Conservation (phyloP, 768 basidiomycete genomes). For the Suillus placidus region DNA sequence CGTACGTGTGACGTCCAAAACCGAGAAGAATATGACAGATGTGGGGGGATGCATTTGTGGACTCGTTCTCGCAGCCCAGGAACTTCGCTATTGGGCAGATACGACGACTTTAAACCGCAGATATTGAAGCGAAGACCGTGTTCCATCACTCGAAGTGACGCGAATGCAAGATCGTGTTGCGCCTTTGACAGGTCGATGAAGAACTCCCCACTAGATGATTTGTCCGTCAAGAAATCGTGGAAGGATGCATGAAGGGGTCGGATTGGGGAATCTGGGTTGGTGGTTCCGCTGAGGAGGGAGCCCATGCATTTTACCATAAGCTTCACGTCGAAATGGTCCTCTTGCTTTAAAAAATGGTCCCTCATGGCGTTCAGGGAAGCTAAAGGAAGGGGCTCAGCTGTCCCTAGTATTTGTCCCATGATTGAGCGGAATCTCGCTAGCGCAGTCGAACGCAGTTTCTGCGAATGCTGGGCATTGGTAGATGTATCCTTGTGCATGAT, state of each 20-base stretch:
- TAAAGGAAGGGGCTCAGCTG: conserved; percentile 4
- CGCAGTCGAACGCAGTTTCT: neutral
- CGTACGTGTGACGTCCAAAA: conserved; percentile 15
- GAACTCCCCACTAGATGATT: conserved; percentile 16
- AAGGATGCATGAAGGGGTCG: conserved; percentile 32
- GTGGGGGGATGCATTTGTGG: neutral
- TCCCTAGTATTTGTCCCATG: conserved; percentile 5
- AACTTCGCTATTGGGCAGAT: conserved; percentile 30
- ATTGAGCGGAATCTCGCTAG: neutral
- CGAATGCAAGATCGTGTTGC: conserved; percentile 23
- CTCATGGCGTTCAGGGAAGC: conserved; percentile 5
- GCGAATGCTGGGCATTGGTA: neutral
- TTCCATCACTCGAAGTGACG: conserved; percentile 33
- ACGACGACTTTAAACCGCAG: conserved; percentile 34
- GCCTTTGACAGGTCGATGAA: conserved; percentile 13
- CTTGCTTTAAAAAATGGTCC: neutral
- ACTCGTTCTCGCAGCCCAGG: neutral
- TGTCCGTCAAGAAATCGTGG: conserved; percentile 26
- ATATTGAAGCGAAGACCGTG: conserved; percentile 39
- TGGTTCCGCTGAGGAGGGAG: conserved; percentile 12
- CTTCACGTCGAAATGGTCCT: neutral
- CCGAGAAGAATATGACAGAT: conserved; percentile 16
- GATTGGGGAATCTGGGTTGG: conserved; percentile 10
- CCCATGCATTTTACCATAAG: conserved; percentile 9
- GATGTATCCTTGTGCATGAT: neutral